Conservation (phyloP, 2,329 filamentous ascomycete species). For the Diaporthe velutina region DNA sequence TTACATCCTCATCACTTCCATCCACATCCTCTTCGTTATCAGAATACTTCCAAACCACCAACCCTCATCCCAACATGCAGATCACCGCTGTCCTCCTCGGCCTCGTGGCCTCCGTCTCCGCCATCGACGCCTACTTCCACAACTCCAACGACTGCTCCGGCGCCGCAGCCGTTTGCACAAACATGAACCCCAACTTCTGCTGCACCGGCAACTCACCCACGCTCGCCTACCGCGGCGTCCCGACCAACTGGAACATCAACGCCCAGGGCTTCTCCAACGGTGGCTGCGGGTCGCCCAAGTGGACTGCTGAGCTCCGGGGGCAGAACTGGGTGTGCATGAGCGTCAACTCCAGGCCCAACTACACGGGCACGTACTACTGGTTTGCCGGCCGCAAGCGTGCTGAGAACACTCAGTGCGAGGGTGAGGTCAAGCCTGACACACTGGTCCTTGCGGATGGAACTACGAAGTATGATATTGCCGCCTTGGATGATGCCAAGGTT, state of each 20-base stretch:
- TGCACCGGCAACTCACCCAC: neutral
- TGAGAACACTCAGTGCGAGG: neutral
- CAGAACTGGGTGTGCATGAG: neutral
- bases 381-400: neutral
- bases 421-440: neutral
- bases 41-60: neutral
- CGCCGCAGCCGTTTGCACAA: slow-evolving; percentile 4
- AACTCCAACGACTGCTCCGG: neutral
- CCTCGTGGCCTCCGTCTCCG: slow-evolving; percentile 7
- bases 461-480: slow-evolving; percentile 1
- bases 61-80: neutral
- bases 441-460: neutral
- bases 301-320: neutral
- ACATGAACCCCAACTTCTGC: neutral
- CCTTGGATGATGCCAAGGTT: slow-evolving; percentile 4
- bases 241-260: slow-evolving; percentile 1
- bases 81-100: neutral
- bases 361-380: neutral
- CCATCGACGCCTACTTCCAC: slow-evolving; percentile 11
- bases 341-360: slow-evolving; percentile 3
- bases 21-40: neutral
- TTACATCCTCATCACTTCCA: neutral
- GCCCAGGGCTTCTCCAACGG: slow-evolving; percentile 7
- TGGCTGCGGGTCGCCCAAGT: slow-evolving; percentile 12
- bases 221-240: slow-evolving; percentile 2